Conservation (phyloP, 768 basidiomycete species). For the Candolleomyces eurysporus region DNA sequence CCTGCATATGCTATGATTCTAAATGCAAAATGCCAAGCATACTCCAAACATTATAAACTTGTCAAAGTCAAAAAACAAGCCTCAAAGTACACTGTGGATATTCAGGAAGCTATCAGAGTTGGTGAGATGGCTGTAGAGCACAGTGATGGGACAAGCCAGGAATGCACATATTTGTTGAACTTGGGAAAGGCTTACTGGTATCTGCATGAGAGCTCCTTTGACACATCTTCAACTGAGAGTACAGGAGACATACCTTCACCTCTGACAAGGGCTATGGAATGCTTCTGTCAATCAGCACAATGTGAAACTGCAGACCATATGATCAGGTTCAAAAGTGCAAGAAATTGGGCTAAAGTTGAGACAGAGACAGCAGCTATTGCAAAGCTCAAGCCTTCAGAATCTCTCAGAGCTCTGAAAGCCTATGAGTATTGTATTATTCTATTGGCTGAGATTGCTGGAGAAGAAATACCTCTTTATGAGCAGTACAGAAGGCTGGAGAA, state of each 20-base stretch:
- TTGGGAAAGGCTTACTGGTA: constrained; percentile 9
- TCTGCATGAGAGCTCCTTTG: neutral
- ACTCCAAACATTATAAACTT: constrained; percentile 2
- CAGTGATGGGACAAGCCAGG: neutral
- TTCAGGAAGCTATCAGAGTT: constrained; percentile 3
- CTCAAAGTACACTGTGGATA: neutral
- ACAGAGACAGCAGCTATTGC: neutral
- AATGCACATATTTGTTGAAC: constrained; percentile 4
- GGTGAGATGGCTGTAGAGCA: constrained; percentile 4
- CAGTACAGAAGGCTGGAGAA: constrained; percentile 7
- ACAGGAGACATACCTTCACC: too few species aligned
- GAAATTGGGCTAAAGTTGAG: constrained; percentile 5
- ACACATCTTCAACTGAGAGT: too few species aligned
- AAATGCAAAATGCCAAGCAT: constrained; percentile 8
- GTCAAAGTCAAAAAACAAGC: neutral
- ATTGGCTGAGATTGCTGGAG: neutral
- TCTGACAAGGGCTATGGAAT: neutral
- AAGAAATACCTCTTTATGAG: constrained; percentile 7
- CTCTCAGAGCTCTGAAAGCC: neutral
- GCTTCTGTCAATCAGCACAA: neutral
- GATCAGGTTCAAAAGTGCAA: constrained; percentile 6
- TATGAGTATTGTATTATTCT: constrained; percentile 6
- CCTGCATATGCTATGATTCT: constrained; percentile 2
- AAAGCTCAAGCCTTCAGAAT: neutral
- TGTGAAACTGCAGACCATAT: neutral